Evolutionary conservation across 495 filamentous ascomycete species (phyloP).

Genomic region (Tuber melanosporum): DNA sequence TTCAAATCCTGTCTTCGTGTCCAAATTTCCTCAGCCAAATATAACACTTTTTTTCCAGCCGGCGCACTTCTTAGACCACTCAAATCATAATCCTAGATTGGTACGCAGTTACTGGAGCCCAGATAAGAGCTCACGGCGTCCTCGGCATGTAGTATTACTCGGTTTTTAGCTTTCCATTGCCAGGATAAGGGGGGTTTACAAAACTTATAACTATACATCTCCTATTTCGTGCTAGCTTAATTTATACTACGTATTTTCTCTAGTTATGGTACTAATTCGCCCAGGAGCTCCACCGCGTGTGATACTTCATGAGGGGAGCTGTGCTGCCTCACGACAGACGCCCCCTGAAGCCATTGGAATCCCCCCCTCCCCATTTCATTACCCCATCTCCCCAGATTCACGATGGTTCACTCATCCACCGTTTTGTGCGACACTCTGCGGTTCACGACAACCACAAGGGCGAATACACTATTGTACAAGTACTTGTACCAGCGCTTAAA

Average conservation of each 20-base stretch:
- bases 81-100: neutral
- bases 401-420: no score
- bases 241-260: neutral
- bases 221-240: neutral
- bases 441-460: neutral
- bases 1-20: no score
- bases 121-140: neutral
- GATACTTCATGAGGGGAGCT: neutral
- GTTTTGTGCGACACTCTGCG: no score
- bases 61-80: no score
- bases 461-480: no score
- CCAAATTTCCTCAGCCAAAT: no score
- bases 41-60: no score
- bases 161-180: neutral
- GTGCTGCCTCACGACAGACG: no score
- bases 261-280: rapidly evolving
- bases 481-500: no score
- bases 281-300: neutral
- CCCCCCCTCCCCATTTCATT: no score
- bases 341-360: no score
- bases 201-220: neutral
- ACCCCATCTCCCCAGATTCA: neutral
- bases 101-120: neutral
- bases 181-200: neutral
- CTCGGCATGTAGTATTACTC: neutral